These are phyloP conservation scores for Zalaria sp. DNA, from an alignment of 2,329 filamentous ascomycete species.

Conservation along the genomic window DNA sequence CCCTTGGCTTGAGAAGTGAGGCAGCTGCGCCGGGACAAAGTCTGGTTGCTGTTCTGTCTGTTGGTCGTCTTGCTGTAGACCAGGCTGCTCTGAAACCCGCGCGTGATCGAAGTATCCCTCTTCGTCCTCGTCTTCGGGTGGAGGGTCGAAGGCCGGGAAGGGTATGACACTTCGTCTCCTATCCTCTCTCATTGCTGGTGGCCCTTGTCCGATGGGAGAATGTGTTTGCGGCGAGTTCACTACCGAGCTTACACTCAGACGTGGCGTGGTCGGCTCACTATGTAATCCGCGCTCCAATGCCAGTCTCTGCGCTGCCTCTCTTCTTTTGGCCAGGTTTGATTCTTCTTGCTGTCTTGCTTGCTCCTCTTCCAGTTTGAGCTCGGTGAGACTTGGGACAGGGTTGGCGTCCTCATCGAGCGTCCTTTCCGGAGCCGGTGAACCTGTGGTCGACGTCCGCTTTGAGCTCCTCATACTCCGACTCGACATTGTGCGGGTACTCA, in stretches of 20 bases:
- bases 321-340: constrained; percentile 35
- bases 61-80: neutral
- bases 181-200: neutral
- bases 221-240: neutral
- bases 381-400: constrained; percentile 33
- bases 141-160: constrained; percentile 3
- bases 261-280: constrained; percentile 1
- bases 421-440: constrained; percentile 2
- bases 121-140: neutral
- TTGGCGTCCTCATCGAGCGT: constrained; percentile 7
- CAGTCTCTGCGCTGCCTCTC: constrained; percentile 40
- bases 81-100: neutral
- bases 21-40: constrained; percentile 4
- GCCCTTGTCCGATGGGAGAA: neutral
- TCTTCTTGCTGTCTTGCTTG: constrained; percentile 41
- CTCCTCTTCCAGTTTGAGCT: constrained; percentile 45
- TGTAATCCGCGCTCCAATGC: constrained; percentile 39
- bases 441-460: constrained; percentile 2
- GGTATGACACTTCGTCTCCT: neutral
- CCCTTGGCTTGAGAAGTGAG: constrained; percentile 1
- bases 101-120: neutral
- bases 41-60: neutral
- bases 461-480: constrained; percentile 27
- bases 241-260: neutral
- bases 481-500: constrained; percentile 30